These are phyloP conservation scores for Skeletonema tropicum DNA, from an alignment of 108 stramenopile species.

Conservation along the genomic window DNA sequence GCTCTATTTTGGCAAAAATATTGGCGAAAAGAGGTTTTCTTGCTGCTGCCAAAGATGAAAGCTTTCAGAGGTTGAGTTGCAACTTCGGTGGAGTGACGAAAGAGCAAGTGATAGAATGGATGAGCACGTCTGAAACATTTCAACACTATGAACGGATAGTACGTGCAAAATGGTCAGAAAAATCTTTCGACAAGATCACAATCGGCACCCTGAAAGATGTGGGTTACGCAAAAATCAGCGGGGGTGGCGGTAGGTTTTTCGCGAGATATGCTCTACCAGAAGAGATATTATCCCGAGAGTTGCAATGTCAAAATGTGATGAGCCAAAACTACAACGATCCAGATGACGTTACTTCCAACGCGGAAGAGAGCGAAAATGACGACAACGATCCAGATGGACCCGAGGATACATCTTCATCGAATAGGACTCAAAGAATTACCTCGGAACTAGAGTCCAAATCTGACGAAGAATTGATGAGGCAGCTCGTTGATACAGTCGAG, in stretches of 20 bases:
- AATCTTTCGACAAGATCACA: neutral
- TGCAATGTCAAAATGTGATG: neutral
- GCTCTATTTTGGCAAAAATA: neutral
- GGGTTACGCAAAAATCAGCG: neutral
- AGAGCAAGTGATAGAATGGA: neutral
- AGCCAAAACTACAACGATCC: neutral
- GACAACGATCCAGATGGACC: conserved; percentile 22
- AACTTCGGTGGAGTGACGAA: neutral
- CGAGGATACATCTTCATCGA: neutral
- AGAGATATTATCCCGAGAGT: neutral
- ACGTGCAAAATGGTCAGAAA: neutral
- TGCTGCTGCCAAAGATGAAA: neutral
- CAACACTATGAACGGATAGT: neutral
- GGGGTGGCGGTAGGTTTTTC: neutral
- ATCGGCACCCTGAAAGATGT: neutral
- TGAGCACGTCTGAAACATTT: neutral
- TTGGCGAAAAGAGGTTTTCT: neutral
- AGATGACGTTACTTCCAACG: neutral
- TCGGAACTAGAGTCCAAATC: neutral
- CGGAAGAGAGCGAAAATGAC: conserved; percentile 1
- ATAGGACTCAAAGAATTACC: neutral
- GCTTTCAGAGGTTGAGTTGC: neutral
- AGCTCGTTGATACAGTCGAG: neutral
- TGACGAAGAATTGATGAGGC: neutral
- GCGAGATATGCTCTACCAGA: neutral